Base-by-base conservation (phyloP, 2,329 filamentous ascomycete genomes). In the Parafenestella ontariensis region DNA sequence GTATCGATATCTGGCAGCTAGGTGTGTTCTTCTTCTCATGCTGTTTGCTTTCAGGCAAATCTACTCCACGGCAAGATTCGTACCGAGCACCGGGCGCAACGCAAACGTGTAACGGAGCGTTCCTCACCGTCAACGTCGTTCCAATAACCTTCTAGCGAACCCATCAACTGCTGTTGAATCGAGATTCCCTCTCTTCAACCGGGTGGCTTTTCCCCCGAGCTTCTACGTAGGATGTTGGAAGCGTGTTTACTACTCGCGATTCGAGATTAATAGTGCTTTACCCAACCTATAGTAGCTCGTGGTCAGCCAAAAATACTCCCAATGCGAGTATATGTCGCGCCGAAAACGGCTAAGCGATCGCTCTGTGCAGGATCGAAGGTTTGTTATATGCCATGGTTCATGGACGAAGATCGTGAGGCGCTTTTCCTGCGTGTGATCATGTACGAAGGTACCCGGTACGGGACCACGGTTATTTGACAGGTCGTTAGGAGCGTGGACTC, bases 221-320 rank as follows among this genome's bases (percentile, higher is more conserved):
- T 41, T 41, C 37, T 20, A 24, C 10, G n/a, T 20, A 8, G 8
- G n/a, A 37, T 41, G 7, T 9, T 13, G 20, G 13, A 41, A 26
- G 37, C 37, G 24, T 18, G 5, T 15, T 28, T 46, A 3, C 11
- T 34, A 13, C 26, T 50, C 52, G 46, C 26, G 20, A n/a, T 52
- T 17, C 45, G 37, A 50, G 26, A 53, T 51, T 50, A 58, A 55
- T 53, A 41, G n/a, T 48, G 41, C 34, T 51, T 60, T 57, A 60
- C 46, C 54, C 54, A 21, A 29, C 41, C 41, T 49, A 55, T 57
- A 36, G 39, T 28, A 6, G 29, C 10, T 17, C 26, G 20, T 18
- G 29, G 36, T 31, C 24, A 23, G 20, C 37, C 7, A 15, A 23
- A 40, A 40, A 23, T 40, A 40, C 37, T n/a, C 34, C 21, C 15